phyloP scores from a whole-genome alignment of 2,329 filamentous ascomycete species.

The Sporothrix inflata region DNA sequence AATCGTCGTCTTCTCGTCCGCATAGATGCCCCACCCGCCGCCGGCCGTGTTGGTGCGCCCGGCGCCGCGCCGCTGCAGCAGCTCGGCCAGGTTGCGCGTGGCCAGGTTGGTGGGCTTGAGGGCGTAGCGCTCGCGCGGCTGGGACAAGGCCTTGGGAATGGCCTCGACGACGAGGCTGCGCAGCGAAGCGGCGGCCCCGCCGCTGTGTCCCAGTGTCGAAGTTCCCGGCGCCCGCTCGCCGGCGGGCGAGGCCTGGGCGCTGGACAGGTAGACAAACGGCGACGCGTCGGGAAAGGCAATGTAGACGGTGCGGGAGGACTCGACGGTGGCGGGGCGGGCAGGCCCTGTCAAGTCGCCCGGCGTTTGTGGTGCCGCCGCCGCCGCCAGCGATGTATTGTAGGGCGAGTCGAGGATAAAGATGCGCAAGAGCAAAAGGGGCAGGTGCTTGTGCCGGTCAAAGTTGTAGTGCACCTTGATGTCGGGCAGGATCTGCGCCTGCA shows the following conservation, averaged over 20 bases:
- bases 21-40: slow-evolving; percentile 80
- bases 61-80: slow-evolving; percentile 70
- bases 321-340: slow-evolving; percentile 49
- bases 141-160: slow-evolving; percentile 79
- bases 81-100: slow-evolving; percentile 70
- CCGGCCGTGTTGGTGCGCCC: slow-evolving; percentile 71
- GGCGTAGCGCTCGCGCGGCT: slow-evolving; percentile 71
- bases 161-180: slow-evolving; percentile 74
- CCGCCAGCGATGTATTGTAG: slow-evolving; percentile 67
- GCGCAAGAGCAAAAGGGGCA: slow-evolving; percentile 74
- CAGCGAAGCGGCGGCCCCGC: slow-evolving; percentile 59
- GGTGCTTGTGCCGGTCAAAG: slow-evolving; percentile 68
- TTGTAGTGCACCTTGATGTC: slow-evolving; percentile 85
- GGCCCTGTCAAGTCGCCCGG: slow-evolving; percentile 4
- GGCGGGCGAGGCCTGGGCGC: slow-evolving; percentile 43
- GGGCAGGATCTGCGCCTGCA: slow-evolving; percentile 74
- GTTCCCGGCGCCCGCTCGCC: slow-evolving; percentile 16
- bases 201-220: not conserved
- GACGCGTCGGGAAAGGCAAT: slow-evolving; percentile 81
- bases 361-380: slow-evolving; percentile 36
- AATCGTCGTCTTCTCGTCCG: slow-evolving; percentile 58
- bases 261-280: slow-evolving; percentile 71
- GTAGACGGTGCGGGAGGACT: slow-evolving; percentile 73
- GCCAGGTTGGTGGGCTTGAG: slow-evolving; percentile 69
- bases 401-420: slow-evolving; percentile 81